These are phyloP conservation scores for Oryza meridionalis DNA, from an alignment of 176 grass and related monocot genomes.

Conservation along the genomic window DNA sequence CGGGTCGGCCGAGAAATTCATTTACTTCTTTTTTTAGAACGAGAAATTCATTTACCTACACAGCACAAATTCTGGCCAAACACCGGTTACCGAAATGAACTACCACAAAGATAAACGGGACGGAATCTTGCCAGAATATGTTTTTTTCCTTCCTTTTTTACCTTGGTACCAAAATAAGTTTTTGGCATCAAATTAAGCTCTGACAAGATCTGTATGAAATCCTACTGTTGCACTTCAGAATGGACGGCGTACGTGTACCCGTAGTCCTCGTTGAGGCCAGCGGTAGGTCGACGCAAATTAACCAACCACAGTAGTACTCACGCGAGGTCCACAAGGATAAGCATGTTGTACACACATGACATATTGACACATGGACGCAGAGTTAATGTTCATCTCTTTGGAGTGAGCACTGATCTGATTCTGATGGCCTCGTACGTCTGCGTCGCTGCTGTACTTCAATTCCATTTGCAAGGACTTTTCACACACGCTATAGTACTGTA, in stretches of 20 bases:
- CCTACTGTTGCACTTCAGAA: neutral
- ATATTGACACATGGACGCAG: neutral
- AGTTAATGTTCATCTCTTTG: slow-evolving; percentile 23
- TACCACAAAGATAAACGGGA: neutral
- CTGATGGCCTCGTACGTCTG: neutral
- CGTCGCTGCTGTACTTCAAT: neutral
- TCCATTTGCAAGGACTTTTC: neutral
- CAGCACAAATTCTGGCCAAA: neutral
- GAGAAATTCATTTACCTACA: neutral
- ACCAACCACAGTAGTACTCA: neutral
- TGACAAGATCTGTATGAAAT: neutral
- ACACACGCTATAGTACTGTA: neutral
- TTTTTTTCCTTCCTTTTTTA: neutral
- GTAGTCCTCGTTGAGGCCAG: neutral
- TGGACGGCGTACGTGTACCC: no score
- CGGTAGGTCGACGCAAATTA: neutral
- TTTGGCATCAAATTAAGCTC: neutral
- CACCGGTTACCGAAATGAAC: neutral
- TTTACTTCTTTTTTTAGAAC: neutral
- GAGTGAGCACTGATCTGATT: neutral
- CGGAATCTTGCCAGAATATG: neutral
- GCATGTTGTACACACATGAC: neutral
- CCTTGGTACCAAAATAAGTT: neutral
- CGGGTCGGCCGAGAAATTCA: neutral
- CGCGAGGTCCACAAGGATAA: neutral